Percentiles rank a stretch among this genome's conserved stretches.
Conservation (phyloP, 2,329 filamentous ascomycete genomes). For the Diaporthe capsici region DNA sequence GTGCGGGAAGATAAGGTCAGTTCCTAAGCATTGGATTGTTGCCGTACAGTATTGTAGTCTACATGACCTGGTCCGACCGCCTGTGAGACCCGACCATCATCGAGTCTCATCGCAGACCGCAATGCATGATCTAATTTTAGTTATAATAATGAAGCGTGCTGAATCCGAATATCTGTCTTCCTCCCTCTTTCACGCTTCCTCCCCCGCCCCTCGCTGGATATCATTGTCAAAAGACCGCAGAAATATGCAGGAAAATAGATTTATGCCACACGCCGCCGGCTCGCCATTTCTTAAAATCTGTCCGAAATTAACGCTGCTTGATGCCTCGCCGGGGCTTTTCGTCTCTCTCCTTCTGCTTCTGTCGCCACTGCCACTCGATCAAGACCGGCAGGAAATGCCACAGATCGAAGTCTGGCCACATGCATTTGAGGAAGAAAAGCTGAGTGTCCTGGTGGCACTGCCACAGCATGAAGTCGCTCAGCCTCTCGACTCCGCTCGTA, state of each 20-base stretch:
- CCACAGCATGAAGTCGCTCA: slow-evolving; percentile 99
- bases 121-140: slow-evolving; percentile 13
- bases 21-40: background rate
- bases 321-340: slow-evolving; percentile 55
- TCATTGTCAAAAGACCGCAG: slow-evolving; percentile 28
- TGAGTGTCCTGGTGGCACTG: slow-evolving; percentile 95
- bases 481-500: slow-evolving; percentile 90
- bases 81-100: background rate
- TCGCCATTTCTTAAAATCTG: too few relatives aligned
- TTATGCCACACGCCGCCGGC: background rate
- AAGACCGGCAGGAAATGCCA: slow-evolving; percentile 94
- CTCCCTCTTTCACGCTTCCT: background rate
- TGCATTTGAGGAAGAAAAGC: slow-evolving; percentile 89
- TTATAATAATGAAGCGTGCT: background rate
- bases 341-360: slow-evolving; percentile 70
- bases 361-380: slow-evolving; percentile 86
- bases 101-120: background rate
- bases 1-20: slow-evolving; percentile 19
- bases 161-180: background rate
- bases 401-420: slow-evolving; percentile 97
- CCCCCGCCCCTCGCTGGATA: slow-evolving; percentile 15
- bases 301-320: slow-evolving; percentile 49
- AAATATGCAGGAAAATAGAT: slow-evolving; percentile 15
- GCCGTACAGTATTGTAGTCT: background rate
- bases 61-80: background rate